Percentiles rank a stretch among this genome's conserved stretches.
Conservation (phyloP, 1,139 yeast genomes). For the Wickerhamiella pararugosa region DNA sequence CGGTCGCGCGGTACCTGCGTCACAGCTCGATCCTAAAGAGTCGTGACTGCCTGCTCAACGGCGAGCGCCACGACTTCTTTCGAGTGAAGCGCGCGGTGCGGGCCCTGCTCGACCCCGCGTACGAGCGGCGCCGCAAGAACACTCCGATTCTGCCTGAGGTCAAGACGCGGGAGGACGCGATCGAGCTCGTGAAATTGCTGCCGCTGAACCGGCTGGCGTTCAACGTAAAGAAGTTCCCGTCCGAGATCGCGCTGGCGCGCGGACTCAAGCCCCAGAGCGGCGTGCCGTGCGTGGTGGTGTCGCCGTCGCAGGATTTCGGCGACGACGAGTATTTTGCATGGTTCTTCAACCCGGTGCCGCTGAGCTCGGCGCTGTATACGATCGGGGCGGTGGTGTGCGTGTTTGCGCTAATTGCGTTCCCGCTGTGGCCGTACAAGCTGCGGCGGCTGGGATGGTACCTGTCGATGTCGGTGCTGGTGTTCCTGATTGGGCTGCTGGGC, state of each 20-base stretch:
- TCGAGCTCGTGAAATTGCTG: slow-evolving; percentile 46
- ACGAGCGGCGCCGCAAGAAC: slow-evolving; percentile 38
- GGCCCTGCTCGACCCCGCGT: slow-evolving; percentile 62
- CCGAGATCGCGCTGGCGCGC: slow-evolving; percentile 50
- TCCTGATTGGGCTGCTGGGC: slow-evolving; percentile 61
- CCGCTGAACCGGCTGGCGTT: slow-evolving; percentile 62
- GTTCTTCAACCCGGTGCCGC: slow-evolving; percentile 69
- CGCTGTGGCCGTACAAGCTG: slow-evolving; percentile 89
- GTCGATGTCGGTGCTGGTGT: slow-evolving; percentile 60
- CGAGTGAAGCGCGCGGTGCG: slow-evolving; percentile 66
- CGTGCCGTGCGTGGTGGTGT: slow-evolving; percentile 54
- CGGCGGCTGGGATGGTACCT: slow-evolving; percentile 84
- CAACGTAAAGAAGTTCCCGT: slow-evolving; percentile 46
- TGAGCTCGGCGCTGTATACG: slow-evolving; percentile 47
- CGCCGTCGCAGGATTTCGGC: slow-evolving; percentile 52
- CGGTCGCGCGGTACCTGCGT: slow-evolving; percentile 58
- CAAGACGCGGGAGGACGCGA: slow-evolving; percentile 39
- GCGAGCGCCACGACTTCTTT: slow-evolving; percentile 64
- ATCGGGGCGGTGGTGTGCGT: slow-evolving; percentile 49
- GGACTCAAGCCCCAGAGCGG: slow-evolving; percentile 55
- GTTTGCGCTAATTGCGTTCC: slow-evolving; percentile 73
- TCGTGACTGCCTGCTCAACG: slow-evolving; percentile 64
- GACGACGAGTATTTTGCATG: slow-evolving; percentile 80
- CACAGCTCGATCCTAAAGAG: slow-evolving; percentile 52
- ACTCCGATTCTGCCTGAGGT: slow-evolving; percentile 47